Evolutionary conservation across 2,329 filamentous ascomycete genomes (phyloP), one percentile per base, ranked within the genome.

Genomic region (Aschersonia sp.): DNA sequence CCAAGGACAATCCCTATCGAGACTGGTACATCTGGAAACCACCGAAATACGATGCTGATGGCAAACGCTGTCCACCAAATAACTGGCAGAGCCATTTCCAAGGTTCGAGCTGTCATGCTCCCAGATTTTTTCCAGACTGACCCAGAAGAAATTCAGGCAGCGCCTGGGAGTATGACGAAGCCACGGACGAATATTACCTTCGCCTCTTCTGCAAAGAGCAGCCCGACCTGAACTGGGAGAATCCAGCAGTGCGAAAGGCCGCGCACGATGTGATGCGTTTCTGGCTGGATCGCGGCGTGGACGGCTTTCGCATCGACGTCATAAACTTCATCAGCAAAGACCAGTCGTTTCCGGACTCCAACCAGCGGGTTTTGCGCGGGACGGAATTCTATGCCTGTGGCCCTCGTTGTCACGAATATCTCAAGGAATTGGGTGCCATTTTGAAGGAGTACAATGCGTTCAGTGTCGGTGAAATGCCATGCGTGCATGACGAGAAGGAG

Each of bases 221-320:
- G 58, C 84, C 85, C 0, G 85, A 89, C 53, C 73, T 89, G 41
- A 89, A 89, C 65, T 89, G 84, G 84, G 81, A 87, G 58, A 82
- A 83, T 55, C 70, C 72, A 0, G 72, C 73, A 1, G 78, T 85
- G 3, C 74, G 82, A 35, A 64, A 74, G 48, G 81, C 80, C 2
- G 79, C 85, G 2, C 81, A 86, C 59, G 70, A 80, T 41, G 73
- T 80, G 29, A 82, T 86, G 71, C 72, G 74, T 29, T 89, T 88
- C 64, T 89, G 84, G 84, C 73, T 88, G 2, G 70, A 84, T 51
- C 75, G 76, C 40, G 83, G 82, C 2, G 74, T 77, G 0, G 75
- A 80, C 50, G 80, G 80, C 3, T 84, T 83, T 66, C 72, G 80
- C 40, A 74, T 82, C 65, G 79, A 84, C 53, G 78, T 81, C 42